phyloP scores from a whole-genome alignment of 768 basidiomycete species.

The Suillus variegatus region DNA sequence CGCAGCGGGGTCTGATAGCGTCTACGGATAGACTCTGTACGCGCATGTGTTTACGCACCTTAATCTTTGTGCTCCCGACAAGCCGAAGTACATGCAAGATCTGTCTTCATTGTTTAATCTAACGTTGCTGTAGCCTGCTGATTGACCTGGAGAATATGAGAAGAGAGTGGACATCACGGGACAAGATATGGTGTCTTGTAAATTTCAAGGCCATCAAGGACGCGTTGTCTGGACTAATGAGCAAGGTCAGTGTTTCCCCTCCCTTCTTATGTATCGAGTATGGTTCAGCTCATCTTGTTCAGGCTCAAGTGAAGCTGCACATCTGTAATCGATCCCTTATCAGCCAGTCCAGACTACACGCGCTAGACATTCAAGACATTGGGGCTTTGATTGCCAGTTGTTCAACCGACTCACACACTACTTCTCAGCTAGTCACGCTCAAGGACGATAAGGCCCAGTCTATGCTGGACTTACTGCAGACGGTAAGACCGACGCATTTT shows the following conservation, averaged over 20 bases:
- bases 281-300: conserved; percentile 6
- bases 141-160: conserved; percentile 16
- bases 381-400: conserved; percentile 25
- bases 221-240: conserved; percentile 14
- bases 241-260: conserved; percentile 13
- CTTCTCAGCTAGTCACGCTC: conserved; percentile 20
- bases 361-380: conserved; percentile 24
- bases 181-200: conserved; percentile 26
- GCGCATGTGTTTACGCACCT: conserved; percentile 28
- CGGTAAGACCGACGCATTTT: conserved; percentile 7
- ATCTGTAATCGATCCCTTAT: conserved; percentile 21
- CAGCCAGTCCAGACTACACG: conserved; percentile 16
- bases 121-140: conserved; percentile 17
- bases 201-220: conserved; percentile 23
- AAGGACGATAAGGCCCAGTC: conserved; percentile 24
- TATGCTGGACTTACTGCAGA: conserved; percentile 29
- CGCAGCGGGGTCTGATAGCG: conserved; percentile 3
- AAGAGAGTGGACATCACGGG: conserved; percentile 21
- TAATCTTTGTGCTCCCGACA: conserved; percentile 21
- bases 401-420: conserved; percentile 17
- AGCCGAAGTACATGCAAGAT: conserved; percentile 16
- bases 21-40: conserved; percentile 18
- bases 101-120: background rate
- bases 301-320: conserved; percentile 21
- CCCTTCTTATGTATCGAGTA: background rate